phyloP scores from a whole-genome alignment of 2,329 filamentous ascomycete genomes.

The Ophiosphaerella korrae region DNA sequence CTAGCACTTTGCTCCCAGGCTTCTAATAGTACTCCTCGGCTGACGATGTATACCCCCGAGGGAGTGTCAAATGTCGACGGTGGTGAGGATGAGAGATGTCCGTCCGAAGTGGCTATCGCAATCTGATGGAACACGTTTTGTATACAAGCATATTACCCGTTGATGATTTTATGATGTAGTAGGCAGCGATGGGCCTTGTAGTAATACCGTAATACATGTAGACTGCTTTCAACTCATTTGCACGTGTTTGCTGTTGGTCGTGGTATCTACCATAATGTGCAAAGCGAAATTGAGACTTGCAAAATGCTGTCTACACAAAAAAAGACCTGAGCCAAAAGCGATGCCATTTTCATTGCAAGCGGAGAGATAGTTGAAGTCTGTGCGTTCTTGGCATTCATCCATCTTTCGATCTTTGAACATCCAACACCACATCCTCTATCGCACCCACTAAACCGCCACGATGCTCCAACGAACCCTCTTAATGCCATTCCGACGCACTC shows the following conservation, averaged over 20 bases:
- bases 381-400: neutral
- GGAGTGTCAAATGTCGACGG: slow-evolving; percentile 26
- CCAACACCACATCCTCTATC: neutral
- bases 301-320: no score
- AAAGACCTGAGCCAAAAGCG: no score
- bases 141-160: slow-evolving; percentile 8
- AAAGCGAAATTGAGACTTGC: neutral
- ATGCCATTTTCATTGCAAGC: no score
- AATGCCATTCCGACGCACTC: slow-evolving; percentile 38
- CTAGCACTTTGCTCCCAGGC: slow-evolving; percentile 25
- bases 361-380: no score
- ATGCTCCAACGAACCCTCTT: slow-evolving; percentile 45
- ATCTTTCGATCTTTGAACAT: neutral
- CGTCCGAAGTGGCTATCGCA: slow-evolving; percentile 11
- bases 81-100: slow-evolving; percentile 8
- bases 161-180: slow-evolving; percentile 14
- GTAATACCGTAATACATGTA: slow-evolving; percentile 19
- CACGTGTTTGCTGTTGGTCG: no score
- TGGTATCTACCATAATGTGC: no score
- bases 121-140: slow-evolving; percentile 13
- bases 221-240: neutral
- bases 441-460: slow-evolving; percentile 5
- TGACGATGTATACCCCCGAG: slow-evolving; percentile 44
- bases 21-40: slow-evolving; percentile 30
- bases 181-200: slow-evolving; percentile 3